phyloP scores from a whole-genome alignment of 169 alveolate species.

The Theileria parva region DNA sequence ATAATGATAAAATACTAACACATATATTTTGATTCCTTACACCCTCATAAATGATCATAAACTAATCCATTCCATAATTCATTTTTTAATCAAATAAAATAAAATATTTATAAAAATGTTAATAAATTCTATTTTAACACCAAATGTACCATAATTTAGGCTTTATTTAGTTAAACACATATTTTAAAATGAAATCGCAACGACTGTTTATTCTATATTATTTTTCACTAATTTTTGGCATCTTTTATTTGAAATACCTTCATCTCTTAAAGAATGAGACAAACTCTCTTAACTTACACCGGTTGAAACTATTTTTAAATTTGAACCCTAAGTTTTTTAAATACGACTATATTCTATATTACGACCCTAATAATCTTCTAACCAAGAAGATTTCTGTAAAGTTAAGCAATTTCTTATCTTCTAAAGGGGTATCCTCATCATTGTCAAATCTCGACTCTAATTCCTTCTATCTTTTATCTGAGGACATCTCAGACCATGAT shows the following conservation, averaged over 20 bases:
- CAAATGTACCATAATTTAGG: no score
- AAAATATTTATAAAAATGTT: no score
- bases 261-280: slow-evolving; percentile 14
- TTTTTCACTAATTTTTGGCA: slow-evolving; percentile 21
- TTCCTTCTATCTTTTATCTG: not conserved
- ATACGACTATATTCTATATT: slow-evolving; percentile 12
- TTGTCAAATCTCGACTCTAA: not conserved
- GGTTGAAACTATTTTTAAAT: not conserved
- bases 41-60: no score
- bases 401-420: not conserved
- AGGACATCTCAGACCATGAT: not conserved
- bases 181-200: slow-evolving; percentile 39
- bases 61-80: no score
- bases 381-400: not conserved
- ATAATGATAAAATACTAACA: no score
- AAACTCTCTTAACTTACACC: not conserved
- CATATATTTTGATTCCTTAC: no score
- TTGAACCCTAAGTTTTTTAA: slow-evolving; percentile 14
- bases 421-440: slow-evolving; percentile 1
- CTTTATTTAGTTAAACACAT: not conserved
- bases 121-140: no score
- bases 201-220: slow-evolving; percentile 22
- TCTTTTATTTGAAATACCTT: slow-evolving; percentile 28
- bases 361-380: not conserved
- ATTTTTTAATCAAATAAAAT: no score